Evolutionary conservation across 768 basidiomycete genomes (phyloP), one percentile per base, ranked within the genome.

Genomic region (Neoboletus magnificus): DNA sequence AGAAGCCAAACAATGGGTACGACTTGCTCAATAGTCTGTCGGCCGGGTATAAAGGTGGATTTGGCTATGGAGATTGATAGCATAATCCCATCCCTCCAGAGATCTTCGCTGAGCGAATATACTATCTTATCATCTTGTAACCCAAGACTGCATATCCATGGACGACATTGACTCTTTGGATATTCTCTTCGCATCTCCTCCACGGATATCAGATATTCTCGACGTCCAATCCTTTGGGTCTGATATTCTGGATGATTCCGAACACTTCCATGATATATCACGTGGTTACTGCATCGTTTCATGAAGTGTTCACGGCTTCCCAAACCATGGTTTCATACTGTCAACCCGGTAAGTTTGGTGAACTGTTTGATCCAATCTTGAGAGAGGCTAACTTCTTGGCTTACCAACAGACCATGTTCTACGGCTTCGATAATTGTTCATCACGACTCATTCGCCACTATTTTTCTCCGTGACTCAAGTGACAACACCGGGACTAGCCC

Each of bases 371-470:
- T 2, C 15, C 5, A n/a, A 36, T 12, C 7, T 12, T 12, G 20
- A 15, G 1, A 40, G 40, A 20, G 9, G 9, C 59, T 64, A 9
- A 64, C 43, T 18, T n/a, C 3, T 20, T 7, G 5, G 32, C 9
- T 42, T 22, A 33, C 22, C 13, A 25, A 46, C 23, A 61, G 54
- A 25, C 22, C n/a, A 16, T 30, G 15, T 44, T 64, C n/a, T 15
- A 54, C 35, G 47, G 22, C 55, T 50, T 47, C 41, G 62, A 62
- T 13, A 54, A 46, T 35, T 33, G 54, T 29, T 13, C 36, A 23
- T 20, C 27, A n/a, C 20, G 47, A 50, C 25, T 50, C 50, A 50
- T 61, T 63, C 47, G 50, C 51, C 45, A 46, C 52, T 49, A 46
- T 56, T 48, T 54, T 27, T 27, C 30, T 40, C n/a, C 18, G 3